Evolutionary conservation across 805 yeast genomes (phyloP).

Genomic region (Soucietia sequanensis): DNA sequence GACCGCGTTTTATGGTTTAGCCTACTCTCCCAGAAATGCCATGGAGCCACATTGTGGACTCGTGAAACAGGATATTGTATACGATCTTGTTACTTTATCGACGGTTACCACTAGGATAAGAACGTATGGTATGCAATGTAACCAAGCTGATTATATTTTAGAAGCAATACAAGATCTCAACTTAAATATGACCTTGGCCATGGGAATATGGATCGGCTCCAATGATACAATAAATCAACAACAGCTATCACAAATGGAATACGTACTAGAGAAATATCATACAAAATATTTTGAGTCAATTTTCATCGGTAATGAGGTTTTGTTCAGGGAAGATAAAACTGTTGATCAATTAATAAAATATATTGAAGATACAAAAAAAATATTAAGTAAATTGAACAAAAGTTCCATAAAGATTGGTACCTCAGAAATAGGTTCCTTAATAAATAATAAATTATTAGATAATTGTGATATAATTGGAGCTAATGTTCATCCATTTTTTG

Average conservation of each 20-base stretch:
- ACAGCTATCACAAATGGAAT: conserved; percentile 47
- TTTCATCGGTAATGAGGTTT: conserved; percentile 62
- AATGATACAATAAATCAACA: conserved; percentile 42
- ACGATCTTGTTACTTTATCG: conserved; percentile 58
- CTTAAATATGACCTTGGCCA: conserved; percentile 53
- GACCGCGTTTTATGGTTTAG: conserved; percentile 51
- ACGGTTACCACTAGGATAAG: conserved; percentile 57
- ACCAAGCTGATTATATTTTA: conserved; percentile 51
- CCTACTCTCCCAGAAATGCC: conserved; percentile 57
- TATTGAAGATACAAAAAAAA: conserved; percentile 41
- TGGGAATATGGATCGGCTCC: conserved; percentile 63
- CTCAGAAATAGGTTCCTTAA: conserved; percentile 53
- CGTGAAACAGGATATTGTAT: conserved; percentile 44
- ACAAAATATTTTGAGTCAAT: conserved; percentile 45
- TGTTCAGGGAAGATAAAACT: conserved; percentile 51
- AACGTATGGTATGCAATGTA: conserved; percentile 61
- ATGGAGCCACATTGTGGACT: conserved; percentile 55
- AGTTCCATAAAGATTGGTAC: conserved; percentile 56
- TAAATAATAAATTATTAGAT: conserved; percentile 37
- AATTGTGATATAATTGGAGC: conserved; percentile 59
- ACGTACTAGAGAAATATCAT: conserved; percentile 43
- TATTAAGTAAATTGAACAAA: conserved; percentile 29
- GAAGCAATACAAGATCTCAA: conserved; percentile 51
- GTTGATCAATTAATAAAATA: conserved; percentile 35
- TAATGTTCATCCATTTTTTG: conserved; percentile 67